Conservation (phyloP, 1,284 basidiomycete species). For the Kwoniella shivajii region DNA sequence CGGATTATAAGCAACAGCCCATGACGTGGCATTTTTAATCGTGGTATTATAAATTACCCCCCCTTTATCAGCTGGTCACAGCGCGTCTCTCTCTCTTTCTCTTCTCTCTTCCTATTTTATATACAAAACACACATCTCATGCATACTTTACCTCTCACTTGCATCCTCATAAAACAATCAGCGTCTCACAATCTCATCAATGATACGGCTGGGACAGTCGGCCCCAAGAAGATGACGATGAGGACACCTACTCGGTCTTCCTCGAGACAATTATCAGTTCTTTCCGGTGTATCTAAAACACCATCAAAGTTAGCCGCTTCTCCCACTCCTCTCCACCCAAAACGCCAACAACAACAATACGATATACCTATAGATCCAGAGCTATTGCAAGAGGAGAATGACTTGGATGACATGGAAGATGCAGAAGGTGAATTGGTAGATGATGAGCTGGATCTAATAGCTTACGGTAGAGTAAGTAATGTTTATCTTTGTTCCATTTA, state of each 20-base stretch:
- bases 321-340: background rate
- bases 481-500: background rate
- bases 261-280: slow-evolving; percentile 1
- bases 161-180: background rate
- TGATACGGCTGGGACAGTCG: background rate
- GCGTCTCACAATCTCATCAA: too few relatives aligned
- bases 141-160: background rate
- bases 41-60: too few relatives aligned
- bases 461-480: slow-evolving; percentile 5
- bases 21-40: too few relatives aligned
- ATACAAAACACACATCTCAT: background rate
- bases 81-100: too few relatives aligned
- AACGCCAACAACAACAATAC: background rate
- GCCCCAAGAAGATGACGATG: background rate
- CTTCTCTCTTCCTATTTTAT: too few relatives aligned
- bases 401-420: slow-evolving; percentile 29
- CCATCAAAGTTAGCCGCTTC: slow-evolving; percentile 5
- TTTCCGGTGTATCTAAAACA: slow-evolving; percentile 7
- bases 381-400: slow-evolving; percentile 26
- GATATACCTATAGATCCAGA: slow-evolving; percentile 42
- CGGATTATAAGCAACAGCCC: background rate
- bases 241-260: slow-evolving; percentile 16
- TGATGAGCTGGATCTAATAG: slow-evolving; percentile 15
- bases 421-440: slow-evolving; percentile 38
- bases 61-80: too few relatives aligned